Conservation (phyloP, 2,329 filamentous ascomycete species). For the Colletotrichum endophyticum region DNA sequence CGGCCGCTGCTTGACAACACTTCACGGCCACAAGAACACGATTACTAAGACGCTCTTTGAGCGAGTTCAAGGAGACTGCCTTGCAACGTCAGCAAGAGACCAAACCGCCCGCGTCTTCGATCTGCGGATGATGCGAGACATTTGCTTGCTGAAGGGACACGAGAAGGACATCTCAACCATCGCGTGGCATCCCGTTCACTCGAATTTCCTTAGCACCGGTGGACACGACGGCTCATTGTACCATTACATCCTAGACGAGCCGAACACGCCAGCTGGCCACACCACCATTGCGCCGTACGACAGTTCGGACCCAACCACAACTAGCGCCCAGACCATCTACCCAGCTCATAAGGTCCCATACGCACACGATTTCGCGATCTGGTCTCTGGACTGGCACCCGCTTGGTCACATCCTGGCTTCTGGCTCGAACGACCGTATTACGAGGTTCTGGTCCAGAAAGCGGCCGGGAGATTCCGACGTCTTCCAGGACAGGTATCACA, state of each 20-base stretch:
- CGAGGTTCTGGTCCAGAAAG: slow-evolving; percentile 93
- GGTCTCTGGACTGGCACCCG: slow-evolving; percentile 98
- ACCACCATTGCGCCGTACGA: slow-evolving; percentile 84
- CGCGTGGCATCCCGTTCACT: slow-evolving; percentile 92
- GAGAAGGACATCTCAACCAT: slow-evolving; percentile 95
- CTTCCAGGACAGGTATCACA: slow-evolving; percentile 91
- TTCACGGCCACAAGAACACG: slow-evolving; percentile 97
- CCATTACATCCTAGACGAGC: slow-evolving; percentile 96
- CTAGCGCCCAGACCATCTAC: slow-evolving; percentile 87
- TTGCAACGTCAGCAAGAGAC: slow-evolving; percentile 92
- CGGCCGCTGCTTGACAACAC: slow-evolving; percentile 86
- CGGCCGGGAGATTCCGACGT: slow-evolving; percentile 86
- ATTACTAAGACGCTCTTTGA: slow-evolving; percentile 94
- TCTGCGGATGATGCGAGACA: slow-evolving; percentile 97
- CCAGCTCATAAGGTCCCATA: slow-evolving; percentile 87
- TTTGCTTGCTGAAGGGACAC: slow-evolving; percentile 89
- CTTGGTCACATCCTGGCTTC: slow-evolving; percentile 94
- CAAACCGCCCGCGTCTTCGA: slow-evolving; percentile 94
- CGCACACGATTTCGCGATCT: slow-evolving; percentile 94
- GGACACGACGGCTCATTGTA: slow-evolving; percentile 88
- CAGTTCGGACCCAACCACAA: slow-evolving; percentile 76
- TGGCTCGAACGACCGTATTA: slow-evolving; percentile 95
- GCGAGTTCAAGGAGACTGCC: slow-evolving; percentile 78
- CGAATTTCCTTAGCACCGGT: slow-evolving; percentile 87
- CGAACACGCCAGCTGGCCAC: slow-evolving; percentile 80